phyloP scores from a whole-genome alignment of 352 stramenopile species.

The Phytophthora tentaculata region DNA sequence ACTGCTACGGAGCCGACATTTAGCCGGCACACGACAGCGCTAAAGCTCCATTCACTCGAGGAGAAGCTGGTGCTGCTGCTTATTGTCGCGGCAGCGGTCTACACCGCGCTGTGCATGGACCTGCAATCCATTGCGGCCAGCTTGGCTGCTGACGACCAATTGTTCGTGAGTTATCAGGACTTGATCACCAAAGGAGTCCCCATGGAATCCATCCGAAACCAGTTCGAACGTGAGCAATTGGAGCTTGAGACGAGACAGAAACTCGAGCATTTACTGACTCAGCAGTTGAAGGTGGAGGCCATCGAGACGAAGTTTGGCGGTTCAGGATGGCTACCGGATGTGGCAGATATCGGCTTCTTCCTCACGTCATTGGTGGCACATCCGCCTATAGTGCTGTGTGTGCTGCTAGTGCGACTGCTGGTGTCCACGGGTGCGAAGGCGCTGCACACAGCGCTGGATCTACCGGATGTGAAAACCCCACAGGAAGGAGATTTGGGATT shows the following conservation, averaged over 20 bases:
- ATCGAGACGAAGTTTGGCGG: slow-evolving; percentile 15
- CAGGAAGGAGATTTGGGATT: slow-evolving; percentile 76
- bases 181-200: slow-evolving; percentile 65
- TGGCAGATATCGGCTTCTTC: slow-evolving; percentile 58
- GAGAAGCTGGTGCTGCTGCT: slow-evolving; percentile 69
- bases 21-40: slow-evolving; percentile 58
- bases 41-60: slow-evolving; percentile 57
- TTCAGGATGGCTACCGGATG: slow-evolving; percentile 55
- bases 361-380: slow-evolving; percentile 58
- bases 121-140: slow-evolving; percentile 53
- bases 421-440: slow-evolving; percentile 45
- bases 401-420: slow-evolving; percentile 64
- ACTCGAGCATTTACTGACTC: slow-evolving; percentile 57
- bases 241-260: slow-evolving; percentile 45
- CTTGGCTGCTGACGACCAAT: slow-evolving; percentile 51
- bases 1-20: slow-evolving; percentile 35
- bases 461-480: slow-evolving; percentile 69
- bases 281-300: slow-evolving; percentile 44
- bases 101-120: slow-evolving; percentile 58
- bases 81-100: slow-evolving; percentile 55
- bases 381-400: slow-evolving; percentile 68
- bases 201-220: slow-evolving; percentile 70
- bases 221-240: slow-evolving; percentile 76
- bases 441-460: slow-evolving; percentile 47
- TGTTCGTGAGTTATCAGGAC: slow-evolving; percentile 68